phyloP scores from a whole-genome alignment of 768 basidiomycete species.

The Suillus sp. region DNA sequence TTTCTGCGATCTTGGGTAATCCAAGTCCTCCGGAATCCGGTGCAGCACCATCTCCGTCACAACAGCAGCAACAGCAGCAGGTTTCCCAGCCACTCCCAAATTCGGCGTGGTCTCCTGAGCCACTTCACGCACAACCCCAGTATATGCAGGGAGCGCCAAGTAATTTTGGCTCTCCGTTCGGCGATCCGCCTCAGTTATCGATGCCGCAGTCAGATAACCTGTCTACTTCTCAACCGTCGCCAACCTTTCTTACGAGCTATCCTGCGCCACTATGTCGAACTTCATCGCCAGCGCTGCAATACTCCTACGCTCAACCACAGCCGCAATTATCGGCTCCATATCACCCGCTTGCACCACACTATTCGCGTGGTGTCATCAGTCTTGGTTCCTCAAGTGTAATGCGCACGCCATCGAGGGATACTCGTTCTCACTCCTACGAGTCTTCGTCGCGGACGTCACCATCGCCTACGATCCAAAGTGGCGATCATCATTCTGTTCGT shows the following conservation, averaged over 20 bases:
- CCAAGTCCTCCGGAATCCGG: slow-evolving; percentile 51
- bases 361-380: slow-evolving; percentile 49
- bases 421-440: slow-evolving; percentile 29
- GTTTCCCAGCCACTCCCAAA: slow-evolving; percentile 28
- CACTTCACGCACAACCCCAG: slow-evolving; percentile 35
- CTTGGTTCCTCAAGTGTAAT: slow-evolving; percentile 40
- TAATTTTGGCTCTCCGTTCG: slow-evolving; percentile 24
- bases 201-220: slow-evolving; percentile 35
- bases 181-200: slow-evolving; percentile 33
- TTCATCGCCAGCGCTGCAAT: slow-evolving; percentile 42
- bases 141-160: slow-evolving; percentile 25
- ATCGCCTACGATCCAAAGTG: slow-evolving; percentile 42
- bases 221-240: slow-evolving; percentile 30
- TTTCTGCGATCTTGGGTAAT: slow-evolving; percentile 87
- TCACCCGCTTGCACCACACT: slow-evolving; percentile 42
- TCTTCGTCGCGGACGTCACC: slow-evolving; percentile 41
- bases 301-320: slow-evolving; percentile 33
- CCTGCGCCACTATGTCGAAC: slow-evolving; percentile 35
- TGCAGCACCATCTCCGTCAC: slow-evolving; percentile 31
- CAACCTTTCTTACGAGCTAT: slow-evolving; percentile 32
- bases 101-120: slow-evolving; percentile 42
- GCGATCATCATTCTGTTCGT: slow-evolving; percentile 36
- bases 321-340: slow-evolving; percentile 28
- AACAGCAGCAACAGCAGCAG: slow-evolving; percentile 19
- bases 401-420: slow-evolving; percentile 29